phyloP scores from a whole-genome alignment of 2,329 filamentous ascomycete species.

The Ascochyta fabae region DNA sequence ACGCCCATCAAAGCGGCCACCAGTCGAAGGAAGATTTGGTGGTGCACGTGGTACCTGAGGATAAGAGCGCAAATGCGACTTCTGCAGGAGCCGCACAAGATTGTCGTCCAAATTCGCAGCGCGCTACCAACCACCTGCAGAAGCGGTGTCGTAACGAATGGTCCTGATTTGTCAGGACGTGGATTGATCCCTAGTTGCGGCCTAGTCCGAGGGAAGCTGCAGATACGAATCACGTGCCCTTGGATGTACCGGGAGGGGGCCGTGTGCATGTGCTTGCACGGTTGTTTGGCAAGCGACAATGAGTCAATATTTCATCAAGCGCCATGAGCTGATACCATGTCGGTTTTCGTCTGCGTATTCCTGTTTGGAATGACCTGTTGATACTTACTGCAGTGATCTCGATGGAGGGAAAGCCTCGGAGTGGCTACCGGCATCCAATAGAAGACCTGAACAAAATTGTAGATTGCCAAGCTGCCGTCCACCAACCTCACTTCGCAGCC shows the following conservation, averaged over 20 bases:
- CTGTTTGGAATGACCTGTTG: background rate
- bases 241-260: constrained; percentile 7
- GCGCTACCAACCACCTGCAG: constrained; percentile 28
- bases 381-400: background rate
- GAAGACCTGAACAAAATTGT: constrained; percentile 2
- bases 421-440: constrained; percentile 7
- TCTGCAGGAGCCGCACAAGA: constrained; percentile 5
- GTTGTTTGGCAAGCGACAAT: background rate
- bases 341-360: background rate
- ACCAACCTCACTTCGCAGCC: constrained; percentile 20
- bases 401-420: background rate
- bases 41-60: constrained; percentile 16
- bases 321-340: background rate
- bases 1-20: background rate
- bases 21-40: background rate
- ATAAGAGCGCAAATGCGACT: background rate
- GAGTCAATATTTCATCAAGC: background rate
- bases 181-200: constrained; percentile 24
- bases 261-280: constrained; percentile 7
- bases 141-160: constrained; percentile 25
- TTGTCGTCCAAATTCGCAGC: constrained; percentile 24
- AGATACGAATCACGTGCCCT: constrained; percentile 27
- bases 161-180: constrained; percentile 35
- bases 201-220: constrained; percentile 25
- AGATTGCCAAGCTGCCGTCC: constrained; percentile 13